Conservation (phyloP, 2,329 filamentous ascomycete species). For the Mycosphaerelloides madeirae region DNA sequence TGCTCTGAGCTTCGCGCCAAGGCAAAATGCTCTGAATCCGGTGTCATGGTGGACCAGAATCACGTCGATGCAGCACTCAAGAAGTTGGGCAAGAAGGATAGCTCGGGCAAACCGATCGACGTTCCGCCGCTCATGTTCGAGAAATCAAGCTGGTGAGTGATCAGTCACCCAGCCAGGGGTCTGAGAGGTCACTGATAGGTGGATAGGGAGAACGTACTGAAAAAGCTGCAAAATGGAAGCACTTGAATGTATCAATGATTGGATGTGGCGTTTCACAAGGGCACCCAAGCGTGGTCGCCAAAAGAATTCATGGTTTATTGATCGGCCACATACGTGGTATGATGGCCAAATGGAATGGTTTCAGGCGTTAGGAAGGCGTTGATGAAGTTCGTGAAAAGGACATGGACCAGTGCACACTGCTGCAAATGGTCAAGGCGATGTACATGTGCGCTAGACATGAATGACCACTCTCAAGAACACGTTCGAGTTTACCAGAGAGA, state of each 20-base stretch:
- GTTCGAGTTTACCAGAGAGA: too few species aligned
- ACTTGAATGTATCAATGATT: conserved; percentile 1
- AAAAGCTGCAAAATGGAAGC: conserved; percentile 5
- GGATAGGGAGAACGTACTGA: conserved; percentile 10
- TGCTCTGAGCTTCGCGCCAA: conserved; percentile 93
- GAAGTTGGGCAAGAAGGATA: conserved; percentile 31
- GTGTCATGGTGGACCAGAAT: conserved; percentile 80
- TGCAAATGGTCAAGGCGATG: too few species aligned
- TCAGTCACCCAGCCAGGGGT: neutral
- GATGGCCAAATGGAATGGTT: neutral
- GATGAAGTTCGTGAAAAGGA: too few species aligned
- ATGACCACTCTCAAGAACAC: too few species aligned
- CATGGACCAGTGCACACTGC: too few species aligned
- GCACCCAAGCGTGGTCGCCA: too few species aligned
- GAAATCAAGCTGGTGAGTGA: conserved; percentile 9
- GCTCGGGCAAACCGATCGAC: conserved; percentile 1
- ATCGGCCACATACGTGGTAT: neutral
- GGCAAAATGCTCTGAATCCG: conserved; percentile 87
- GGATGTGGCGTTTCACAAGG: neutral
- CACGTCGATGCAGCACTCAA: conserved; percentile 68
- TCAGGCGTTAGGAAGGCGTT: neutral
- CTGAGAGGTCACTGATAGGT: neutral
- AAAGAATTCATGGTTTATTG: too few species aligned
- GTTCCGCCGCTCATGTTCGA: conserved; percentile 9
- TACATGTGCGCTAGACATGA: too few species aligned